Base-by-base conservation (phyloP, 805 yeast genomes). In the Starmerella floricola region DNA sequence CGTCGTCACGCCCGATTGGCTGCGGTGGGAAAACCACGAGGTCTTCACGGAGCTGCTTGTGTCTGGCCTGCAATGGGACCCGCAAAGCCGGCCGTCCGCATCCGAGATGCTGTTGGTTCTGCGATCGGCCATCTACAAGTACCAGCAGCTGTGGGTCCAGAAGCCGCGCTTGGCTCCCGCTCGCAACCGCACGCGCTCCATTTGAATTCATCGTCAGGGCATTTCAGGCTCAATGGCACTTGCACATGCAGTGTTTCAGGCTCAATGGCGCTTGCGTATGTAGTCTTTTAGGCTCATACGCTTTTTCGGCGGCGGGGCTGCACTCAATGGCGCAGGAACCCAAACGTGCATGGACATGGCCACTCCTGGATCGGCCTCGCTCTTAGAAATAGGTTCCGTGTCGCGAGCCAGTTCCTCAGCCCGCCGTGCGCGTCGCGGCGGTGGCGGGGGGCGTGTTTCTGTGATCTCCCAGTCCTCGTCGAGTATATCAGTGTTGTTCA, bases 11-110 rank as follows among this genome's bases (percentile, higher is more conserved):
- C 12, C 16, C n/a, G 39, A 27, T 8, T 40, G 43, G 43, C 18
- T 40, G n/a, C 42, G 42, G 13, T 32, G 33, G 27, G 36, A 32
- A 17, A 21, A 19, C 78, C 42, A 36, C 44, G 31, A 21, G 26
- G 16, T 26, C 34, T 47, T 41, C 37, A 20, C 42, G 41, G 5
- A 29, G 21, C 40, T 47, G 31, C 30, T 52, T 12, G 16, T 31
- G 16, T 20, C 60, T 1, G 80, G 87, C 52, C 64, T 86, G 27
- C 63, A 69, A 38, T 86, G 95, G 95, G 78, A 84, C 60, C 93
- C 95, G 2, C 59, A 61, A n/a, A 4, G 13, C 10, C 51, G 62
- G 11, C 47, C 46, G 32, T 21, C 51, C 3, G 50, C 55, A 8
- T 31, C 31, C 11, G 40, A 44, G 19, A 34, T 55, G 26, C 40